Base-by-base conservation (phyloP, 306 rosid genomes). In the Rubus idaeus region DNA sequence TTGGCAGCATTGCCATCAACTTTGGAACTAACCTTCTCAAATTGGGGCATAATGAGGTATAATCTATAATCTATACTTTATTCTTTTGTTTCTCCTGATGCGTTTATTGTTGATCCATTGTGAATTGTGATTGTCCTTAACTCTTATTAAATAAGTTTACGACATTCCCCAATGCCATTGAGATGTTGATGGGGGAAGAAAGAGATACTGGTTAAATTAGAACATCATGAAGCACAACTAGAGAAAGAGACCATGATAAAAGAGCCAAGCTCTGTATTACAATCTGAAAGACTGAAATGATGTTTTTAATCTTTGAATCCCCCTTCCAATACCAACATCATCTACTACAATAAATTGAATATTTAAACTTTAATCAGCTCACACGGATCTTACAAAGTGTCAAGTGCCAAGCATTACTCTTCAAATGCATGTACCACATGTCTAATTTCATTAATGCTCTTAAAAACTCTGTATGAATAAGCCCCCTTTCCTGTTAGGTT, bases 1-100 rank as follows among this genome's bases (percentile, higher is more conserved):
- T 92, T 47, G 99, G 99, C 70, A 95, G 99, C 92, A 83, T 95
- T 87, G 92, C 96, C 80, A 95, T 95, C 81, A 95, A 95, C 82
- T 95, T 95, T 75, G 97, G 99, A 52, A 95, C 97, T 73, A 95
- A 95, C 79, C 97, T 95, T 84, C 98, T 95, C 73, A 95, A 95
- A 83, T 83, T 90, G 81, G 99, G 99, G 50, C 99, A 95, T 74
- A 92, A 90, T 74, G 99, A 95, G 99, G 97, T 90, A 83, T 46
- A 77, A 0, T 3, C 7, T 55, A 65, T 42, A 42, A 8, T 60
- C 40, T 5, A 2, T 60, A 0, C 41, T 17, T 51, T 42, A 44
- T 60, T 60, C 51, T 58, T 69, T 65, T 14, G 47, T 42, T 75
- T 23, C 16, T 73, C 42, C 44, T n/a, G 3, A 1, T 40, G 37